A percentile compares a stretch with the other conserved stretches of the same genome.
These are phyloP conservation scores for Holtermanniella nyarrowii DNA, from an alignment of 768 basidiomycete species.

Conservation along the genomic window DNA sequence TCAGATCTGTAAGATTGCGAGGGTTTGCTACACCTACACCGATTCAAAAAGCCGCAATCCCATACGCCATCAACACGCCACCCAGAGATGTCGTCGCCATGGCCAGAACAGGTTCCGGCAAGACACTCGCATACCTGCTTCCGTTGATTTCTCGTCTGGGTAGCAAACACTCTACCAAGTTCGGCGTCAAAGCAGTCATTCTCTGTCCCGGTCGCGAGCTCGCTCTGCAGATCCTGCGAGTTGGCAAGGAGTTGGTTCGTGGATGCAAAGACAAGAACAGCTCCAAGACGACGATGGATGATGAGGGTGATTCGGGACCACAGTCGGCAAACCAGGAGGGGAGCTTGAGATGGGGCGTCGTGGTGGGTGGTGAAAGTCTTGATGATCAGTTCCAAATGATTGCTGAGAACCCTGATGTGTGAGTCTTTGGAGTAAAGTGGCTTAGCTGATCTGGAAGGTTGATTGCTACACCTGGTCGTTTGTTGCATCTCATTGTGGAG, in stretches of 20 bases:
- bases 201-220: slow-evolving; percentile 87
- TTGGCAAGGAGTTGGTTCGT: slow-evolving; percentile 85
- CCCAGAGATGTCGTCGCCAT: slow-evolving; percentile 92
- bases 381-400: slow-evolving; percentile 97
- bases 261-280: slow-evolving; percentile 54
- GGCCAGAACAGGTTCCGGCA: slow-evolving; percentile 96
- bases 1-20: slow-evolving; percentile 63
- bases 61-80: slow-evolving; percentile 67
- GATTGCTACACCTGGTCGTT: slow-evolving; percentile 92
- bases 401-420: slow-evolving; percentile 89
- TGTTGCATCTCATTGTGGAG: slow-evolving; percentile 92
- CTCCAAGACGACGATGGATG: slow-evolving; percentile 56
- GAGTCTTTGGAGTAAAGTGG: slow-evolving; percentile 41
- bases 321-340: slow-evolving; percentile 43
- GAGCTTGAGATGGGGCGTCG: slow-evolving; percentile 73
- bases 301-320: slow-evolving; percentile 14
- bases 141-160: slow-evolving; percentile 80
- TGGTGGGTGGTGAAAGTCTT: slow-evolving; percentile 90
- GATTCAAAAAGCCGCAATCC: slow-evolving; percentile 84
- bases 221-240: slow-evolving; percentile 83
- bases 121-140: slow-evolving; percentile 90
- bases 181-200: slow-evolving; percentile 78
- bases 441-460: slow-evolving; percentile 49
- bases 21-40: slow-evolving; percentile 93
- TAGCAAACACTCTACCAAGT: slow-evolving; percentile 64